Evolutionary conservation across 169 alveolate genomes (phyloP), one percentile per base, ranked within the genome.

Genomic region (Plasmodium gaboni): DNA sequence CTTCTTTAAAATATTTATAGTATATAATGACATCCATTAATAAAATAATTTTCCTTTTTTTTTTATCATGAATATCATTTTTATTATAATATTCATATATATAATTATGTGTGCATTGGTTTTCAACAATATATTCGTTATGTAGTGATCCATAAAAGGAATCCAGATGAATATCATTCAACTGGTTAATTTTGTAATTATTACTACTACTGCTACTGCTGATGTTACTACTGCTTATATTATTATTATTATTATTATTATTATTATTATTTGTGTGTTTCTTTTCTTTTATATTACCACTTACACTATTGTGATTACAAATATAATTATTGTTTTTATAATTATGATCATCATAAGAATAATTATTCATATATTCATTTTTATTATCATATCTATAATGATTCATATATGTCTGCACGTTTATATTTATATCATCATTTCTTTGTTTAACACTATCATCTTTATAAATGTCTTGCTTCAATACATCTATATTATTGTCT

Each of bases 31-130:
- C 89, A 19, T 78, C 89, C 78, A 78, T 63, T 53, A 78, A 60
- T 19, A 78, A 26, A 53, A 22, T 69, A 24, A 78, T 13, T 65
- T 78, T 78, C 26, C 76, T 78, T 57, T 63, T 78, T 22, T 57
- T 78, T 65, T 55, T 51, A 2, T 78, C 89, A 38, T 48, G 60
- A 3, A 78, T 42, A 17, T 78, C 76, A 48, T 78, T 78, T 24
- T 78, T 69, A 65, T 78, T 78, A 59, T 78, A 78, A 78, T 78
- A 78, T 57, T 78, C 89, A 60, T 78, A 78, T 64, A 78, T 78
- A 53, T 78, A 78, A 65, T 78, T 76, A 38, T 38, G 10, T 50
- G 67, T 69, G 69, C 67, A 65, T 9, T 78, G 64, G 22, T 78
- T 78, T 65, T 78, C 89, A 42, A 65, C 70, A 78, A 78, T 78